These are phyloP conservation scores for Aristolochia fimbriata DNA, from an alignment of 164 flowering plant species.

Conservation along the genomic window DNA sequence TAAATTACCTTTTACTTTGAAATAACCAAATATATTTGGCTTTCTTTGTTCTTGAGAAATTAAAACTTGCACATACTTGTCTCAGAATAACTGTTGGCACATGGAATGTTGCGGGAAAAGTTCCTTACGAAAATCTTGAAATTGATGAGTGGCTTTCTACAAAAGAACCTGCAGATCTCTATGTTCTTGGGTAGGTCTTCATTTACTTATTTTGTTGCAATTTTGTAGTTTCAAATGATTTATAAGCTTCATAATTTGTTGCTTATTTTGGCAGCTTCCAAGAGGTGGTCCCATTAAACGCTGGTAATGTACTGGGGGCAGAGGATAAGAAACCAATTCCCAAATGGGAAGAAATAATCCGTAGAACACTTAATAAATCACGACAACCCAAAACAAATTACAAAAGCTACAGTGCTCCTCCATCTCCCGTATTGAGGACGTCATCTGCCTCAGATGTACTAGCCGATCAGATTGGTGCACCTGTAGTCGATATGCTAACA, in stretches of 20 bases:
- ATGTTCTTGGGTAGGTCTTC: slow-evolving; percentile 58
- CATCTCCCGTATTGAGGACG: slow-evolving; percentile 73
- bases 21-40: neutral
- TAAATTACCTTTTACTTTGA: no score
- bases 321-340: slow-evolving; percentile 61
- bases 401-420: slow-evolving; percentile 79
- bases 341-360: slow-evolving; percentile 88
- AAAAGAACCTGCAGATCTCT: slow-evolving; percentile 73
- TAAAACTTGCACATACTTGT: neutral
- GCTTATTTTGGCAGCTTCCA: slow-evolving; percentile 47
- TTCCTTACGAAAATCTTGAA: slow-evolving; percentile 59
- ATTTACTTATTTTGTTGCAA: neutral
- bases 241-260: neutral
- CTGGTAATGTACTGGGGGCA: slow-evolving; percentile 49
- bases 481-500: slow-evolving; percentile 20
- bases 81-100: slow-evolving; percentile 69
- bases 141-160: slow-evolving; percentile 84
- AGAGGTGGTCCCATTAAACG: slow-evolving; percentile 44
- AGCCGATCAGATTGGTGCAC: slow-evolving; percentile 30
- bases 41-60: neutral
- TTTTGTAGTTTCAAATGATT: neutral
- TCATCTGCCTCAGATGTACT: slow-evolving; percentile 55
- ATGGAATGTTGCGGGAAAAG: slow-evolving; percentile 96
- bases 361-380: slow-evolving; percentile 65
- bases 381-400: slow-evolving; percentile 44